phyloP scores from a whole-genome alignment of 371 early-diverging fungal genomes.

The Mucor piriformis region DNA sequence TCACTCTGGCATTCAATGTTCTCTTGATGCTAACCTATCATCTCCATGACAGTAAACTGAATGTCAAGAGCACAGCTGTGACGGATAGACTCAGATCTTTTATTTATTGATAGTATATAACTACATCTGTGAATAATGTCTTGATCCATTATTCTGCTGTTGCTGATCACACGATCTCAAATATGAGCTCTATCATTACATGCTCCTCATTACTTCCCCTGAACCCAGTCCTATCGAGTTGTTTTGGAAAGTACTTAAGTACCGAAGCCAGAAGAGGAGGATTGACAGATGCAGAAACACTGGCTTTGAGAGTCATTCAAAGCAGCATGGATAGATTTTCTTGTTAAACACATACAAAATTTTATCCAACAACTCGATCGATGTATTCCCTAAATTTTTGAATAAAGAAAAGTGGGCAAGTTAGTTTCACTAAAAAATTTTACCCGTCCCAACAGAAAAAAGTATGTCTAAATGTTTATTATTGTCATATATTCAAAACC shows the following conservation, averaged over 20 bases:
- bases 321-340: background rate
- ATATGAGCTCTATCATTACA: conserved; percentile 3
- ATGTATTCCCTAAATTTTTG: background rate
- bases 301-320: background rate
- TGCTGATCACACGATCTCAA: conserved; percentile 3
- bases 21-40: conserved; percentile 11
- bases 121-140: conserved; percentile 10
- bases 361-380: background rate
- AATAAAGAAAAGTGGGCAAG: background rate
- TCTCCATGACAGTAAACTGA: conserved; percentile 12
- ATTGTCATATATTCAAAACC: no score
- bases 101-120: conserved; percentile 8
- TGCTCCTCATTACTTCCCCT: conserved; percentile 1
- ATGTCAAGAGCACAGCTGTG: conserved; percentile 13
- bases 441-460: no score
- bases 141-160: conserved; percentile 7
- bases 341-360: background rate
- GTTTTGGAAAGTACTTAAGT: background rate
- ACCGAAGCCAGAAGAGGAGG: background rate
- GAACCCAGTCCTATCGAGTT: background rate
- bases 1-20: no score
- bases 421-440: no score
- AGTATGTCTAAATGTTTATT: no score
- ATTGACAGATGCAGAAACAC: background rate
- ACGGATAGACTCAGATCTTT: conserved; percentile 13